Evolutionary conservation across 345 rosid species (phyloP).

Genomic region (Melaleuca quinquenervia): DNA sequence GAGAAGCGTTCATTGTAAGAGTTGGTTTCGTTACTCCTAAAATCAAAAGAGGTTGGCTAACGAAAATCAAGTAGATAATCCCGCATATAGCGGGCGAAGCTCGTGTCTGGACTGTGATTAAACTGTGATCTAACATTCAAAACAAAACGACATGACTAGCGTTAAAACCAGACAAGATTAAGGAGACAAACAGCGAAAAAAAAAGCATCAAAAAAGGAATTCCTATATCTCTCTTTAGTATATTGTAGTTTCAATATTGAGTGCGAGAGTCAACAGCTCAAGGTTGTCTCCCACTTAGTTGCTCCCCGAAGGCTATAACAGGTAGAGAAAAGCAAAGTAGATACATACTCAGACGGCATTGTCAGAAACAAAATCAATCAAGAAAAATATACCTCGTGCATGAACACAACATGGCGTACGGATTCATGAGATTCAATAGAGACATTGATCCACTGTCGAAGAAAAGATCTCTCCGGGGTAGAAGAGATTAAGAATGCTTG

Average conservation of each 20-base stretch:
- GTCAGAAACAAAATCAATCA: background rate
- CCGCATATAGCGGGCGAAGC: slow-evolving; percentile 77
- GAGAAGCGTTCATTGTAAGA: slow-evolving; percentile 62
- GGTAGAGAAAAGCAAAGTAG: slow-evolving; percentile 82
- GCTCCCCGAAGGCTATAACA: slow-evolving; percentile 82
- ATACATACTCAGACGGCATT: slow-evolving; percentile 13
- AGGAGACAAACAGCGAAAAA: background rate
- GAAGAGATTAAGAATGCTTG: background rate
- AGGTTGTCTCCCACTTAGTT: slow-evolving; percentile 76
- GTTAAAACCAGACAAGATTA: background rate
- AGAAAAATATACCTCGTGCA: slow-evolving; percentile 32
- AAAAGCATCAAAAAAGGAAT: too few species aligned
- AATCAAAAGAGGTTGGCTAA: slow-evolving; percentile 79
- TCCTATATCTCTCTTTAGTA: too few species aligned
- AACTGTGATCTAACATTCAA: slow-evolving; percentile 36
- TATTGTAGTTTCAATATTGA: too few species aligned
- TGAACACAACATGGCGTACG: background rate
- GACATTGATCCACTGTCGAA: background rate
- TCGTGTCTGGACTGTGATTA: slow-evolving; percentile 63
- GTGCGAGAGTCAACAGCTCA: background rate
- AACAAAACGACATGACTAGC: background rate
- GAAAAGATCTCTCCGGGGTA: background rate
- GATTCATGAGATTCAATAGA: too few species aligned
- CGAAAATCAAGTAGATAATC: slow-evolving; percentile 53
- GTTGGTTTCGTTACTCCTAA: slow-evolving; percentile 85